Evolutionary conservation across 2,329 filamentous ascomycete species (phyloP).

Genomic region (Delphinella strobiligena): DNA sequence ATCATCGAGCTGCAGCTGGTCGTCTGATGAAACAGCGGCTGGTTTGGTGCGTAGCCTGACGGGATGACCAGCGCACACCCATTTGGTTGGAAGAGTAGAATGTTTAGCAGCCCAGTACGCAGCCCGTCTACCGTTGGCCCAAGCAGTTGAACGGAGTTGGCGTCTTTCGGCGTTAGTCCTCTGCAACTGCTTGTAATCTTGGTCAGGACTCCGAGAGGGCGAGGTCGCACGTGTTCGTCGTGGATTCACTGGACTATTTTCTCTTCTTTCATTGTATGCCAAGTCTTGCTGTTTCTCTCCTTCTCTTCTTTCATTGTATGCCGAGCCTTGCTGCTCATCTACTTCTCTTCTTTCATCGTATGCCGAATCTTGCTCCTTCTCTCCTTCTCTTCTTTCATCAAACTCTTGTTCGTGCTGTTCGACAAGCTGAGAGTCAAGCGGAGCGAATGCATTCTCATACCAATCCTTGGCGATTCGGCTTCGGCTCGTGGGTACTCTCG

Average conservation of each 20-base stretch:
- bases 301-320: too few species aligned
- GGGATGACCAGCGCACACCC: conserved; percentile 1
- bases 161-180: not conserved
- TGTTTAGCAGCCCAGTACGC: not conserved
- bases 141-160: not conserved
- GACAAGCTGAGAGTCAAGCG: too few species aligned
- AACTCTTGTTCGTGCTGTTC: too few species aligned
- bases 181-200: not conserved
- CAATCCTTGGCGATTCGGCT: conserved; percentile 7
- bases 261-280: too few species aligned
- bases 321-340: too few species aligned
- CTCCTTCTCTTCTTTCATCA: too few species aligned
- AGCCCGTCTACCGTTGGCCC: not conserved
- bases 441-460: conserved; percentile 8
- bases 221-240: too few species aligned
- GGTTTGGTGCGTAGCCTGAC: not conserved
- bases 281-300: too few species aligned
- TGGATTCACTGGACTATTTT: too few species aligned
- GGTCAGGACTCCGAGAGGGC: too few species aligned
- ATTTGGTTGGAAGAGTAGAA: conserved; percentile 1
- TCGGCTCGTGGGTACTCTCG: conserved; percentile 1
- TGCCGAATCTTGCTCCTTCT: too few species aligned
- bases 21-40: not conserved
- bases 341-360: too few species aligned
- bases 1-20: not conserved